A percentile compares a stretch with the other conserved stretches of the same genome.
phyloP scores from a whole-genome alignment of 148 eudicot species.

The Vaccinium darrowii region DNA sequence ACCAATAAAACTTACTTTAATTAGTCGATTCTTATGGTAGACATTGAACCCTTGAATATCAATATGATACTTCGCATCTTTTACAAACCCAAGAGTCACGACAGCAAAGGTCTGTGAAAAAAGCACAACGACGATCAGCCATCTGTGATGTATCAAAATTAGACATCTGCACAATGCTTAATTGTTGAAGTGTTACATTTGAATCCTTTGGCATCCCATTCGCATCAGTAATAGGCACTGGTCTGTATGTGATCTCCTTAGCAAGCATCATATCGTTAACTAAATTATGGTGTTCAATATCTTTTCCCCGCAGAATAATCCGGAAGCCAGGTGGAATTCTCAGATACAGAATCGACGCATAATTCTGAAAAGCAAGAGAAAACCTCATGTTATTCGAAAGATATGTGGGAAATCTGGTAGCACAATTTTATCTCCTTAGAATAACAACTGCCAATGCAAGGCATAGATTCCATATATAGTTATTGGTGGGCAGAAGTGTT shows the following conservation, averaged over 20 bases:
- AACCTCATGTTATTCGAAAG: neutral
- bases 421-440: neutral
- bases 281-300: constrained; percentile 78
- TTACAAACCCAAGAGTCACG: constrained; percentile 89
- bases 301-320: constrained; percentile 76
- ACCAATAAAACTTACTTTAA: constrained; percentile 54
- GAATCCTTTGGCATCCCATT: constrained; percentile 51
- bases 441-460: neutral
- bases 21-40: constrained; percentile 93
- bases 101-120: constrained; percentile 65
- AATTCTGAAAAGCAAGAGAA: constrained; percentile 56
- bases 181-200: constrained; percentile 44
- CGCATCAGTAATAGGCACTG: constrained; percentile 51
- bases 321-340: constrained; percentile 72
- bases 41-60: constrained; percentile 98
- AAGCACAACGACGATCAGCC: neutral
- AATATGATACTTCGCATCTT: constrained; percentile 82
- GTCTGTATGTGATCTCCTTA: constrained; percentile 68
- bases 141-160: neutral
- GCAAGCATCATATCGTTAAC: constrained; percentile 83
- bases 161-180: neutral
- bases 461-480: neutral
- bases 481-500: neutral
- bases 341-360: constrained; percentile 86
- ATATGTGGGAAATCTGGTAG: neutral